Conservation (phyloP, 1,139 yeast genomes). For the Pichia sp. region DNA sequence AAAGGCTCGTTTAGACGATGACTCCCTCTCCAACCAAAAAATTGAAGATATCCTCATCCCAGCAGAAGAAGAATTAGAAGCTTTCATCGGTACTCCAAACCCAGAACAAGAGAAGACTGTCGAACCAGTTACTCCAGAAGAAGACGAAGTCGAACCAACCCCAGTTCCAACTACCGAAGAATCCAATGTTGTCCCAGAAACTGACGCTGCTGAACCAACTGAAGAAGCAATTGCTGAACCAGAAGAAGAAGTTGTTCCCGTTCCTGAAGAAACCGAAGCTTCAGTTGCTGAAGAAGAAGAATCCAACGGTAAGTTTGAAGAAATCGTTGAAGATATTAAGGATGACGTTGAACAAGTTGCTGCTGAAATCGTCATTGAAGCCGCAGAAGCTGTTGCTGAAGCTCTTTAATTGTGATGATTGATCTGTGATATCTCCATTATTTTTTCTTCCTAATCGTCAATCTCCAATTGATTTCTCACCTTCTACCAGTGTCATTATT, state of each 20-base stretch:
- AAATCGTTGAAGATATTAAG: conserved; percentile 21
- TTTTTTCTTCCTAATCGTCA: not conserved
- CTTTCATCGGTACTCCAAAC: conserved; percentile 10
- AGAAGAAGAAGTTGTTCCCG: conserved; percentile 4
- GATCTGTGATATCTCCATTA: not conserved
- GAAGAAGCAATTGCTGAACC: conserved; percentile 1
- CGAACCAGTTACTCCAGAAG: conserved; percentile 15
- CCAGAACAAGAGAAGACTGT: conserved; percentile 6
- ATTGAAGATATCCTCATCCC: conserved; percentile 12
- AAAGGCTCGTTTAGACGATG: conserved; percentile 10
- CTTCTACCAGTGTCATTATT: no score
- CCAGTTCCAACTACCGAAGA: conserved; percentile 1
- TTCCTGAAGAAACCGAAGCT: conserved; percentile 10
- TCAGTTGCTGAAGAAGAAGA: not conserved
- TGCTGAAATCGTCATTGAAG: conserved; percentile 25
- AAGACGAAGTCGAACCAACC: conserved; percentile 12
- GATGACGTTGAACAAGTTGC: conserved; percentile 21
- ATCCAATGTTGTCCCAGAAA: conserved; percentile 6
- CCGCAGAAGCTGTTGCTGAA: conserved; percentile 21
- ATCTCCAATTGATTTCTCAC: no score
- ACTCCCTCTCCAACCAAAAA: conserved; percentile 10
- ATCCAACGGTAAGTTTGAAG: conserved; percentile 6
- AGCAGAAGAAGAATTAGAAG: conserved; percentile 10
- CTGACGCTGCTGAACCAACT: conserved; percentile 5
- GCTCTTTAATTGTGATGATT: not conserved